A percentile compares a stretch with the other conserved stretches of the same genome.
Evolutionary conservation across 2,329 filamentous ascomycete genomes (phyloP).

Genomic region (Gaeumannomyces sp.): DNA sequence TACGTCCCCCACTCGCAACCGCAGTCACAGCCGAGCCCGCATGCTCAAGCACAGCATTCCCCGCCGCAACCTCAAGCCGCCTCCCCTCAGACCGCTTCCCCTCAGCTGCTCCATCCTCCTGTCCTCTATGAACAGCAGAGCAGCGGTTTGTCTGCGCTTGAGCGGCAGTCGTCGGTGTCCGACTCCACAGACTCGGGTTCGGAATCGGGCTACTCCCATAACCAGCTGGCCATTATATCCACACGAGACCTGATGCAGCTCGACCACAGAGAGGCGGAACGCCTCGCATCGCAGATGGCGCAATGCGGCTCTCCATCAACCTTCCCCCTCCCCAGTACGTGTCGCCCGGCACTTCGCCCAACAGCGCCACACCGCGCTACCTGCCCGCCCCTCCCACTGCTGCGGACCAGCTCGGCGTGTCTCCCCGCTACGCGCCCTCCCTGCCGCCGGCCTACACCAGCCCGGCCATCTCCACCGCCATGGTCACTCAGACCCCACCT

Average conservation of each 20-base stretch:
- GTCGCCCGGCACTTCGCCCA: conserved; percentile 30
- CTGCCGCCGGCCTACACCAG: conserved; percentile 22
- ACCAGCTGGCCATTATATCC: conserved; percentile 41
- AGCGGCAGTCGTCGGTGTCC: conserved; percentile 25
- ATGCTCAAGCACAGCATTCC: not conserved
- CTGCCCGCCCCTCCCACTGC: conserved; percentile 24
- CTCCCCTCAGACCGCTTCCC: not conserved
- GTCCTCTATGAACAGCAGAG: not conserved
- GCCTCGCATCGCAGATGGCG: conserved; percentile 33
- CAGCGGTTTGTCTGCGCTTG: not conserved
- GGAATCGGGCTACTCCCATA: conserved; percentile 28
- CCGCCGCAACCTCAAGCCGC: not conserved
- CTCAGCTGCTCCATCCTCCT: not conserved
- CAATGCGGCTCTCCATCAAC: conserved; percentile 33
- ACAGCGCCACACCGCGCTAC: conserved; percentile 19
- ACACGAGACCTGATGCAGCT: conserved; percentile 47
- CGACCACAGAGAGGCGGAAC: conserved; percentile 32
- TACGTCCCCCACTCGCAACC: conserved; percentile 1
- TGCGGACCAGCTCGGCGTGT: conserved; percentile 26
- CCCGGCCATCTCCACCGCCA: conserved; percentile 6
- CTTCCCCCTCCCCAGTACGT: conserved; percentile 25
- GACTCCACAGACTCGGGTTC: conserved; percentile 20
- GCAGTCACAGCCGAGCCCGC: conserved; percentile 2
- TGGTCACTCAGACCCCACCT: conserved; percentile 20
- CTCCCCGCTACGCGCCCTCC: conserved; percentile 34